Percentiles rank a stretch among this genome's conserved stretches.
These are phyloP conservation scores for Limtongia smithiae DNA, from an alignment of 805 yeast species.

Conservation along the genomic window DNA sequence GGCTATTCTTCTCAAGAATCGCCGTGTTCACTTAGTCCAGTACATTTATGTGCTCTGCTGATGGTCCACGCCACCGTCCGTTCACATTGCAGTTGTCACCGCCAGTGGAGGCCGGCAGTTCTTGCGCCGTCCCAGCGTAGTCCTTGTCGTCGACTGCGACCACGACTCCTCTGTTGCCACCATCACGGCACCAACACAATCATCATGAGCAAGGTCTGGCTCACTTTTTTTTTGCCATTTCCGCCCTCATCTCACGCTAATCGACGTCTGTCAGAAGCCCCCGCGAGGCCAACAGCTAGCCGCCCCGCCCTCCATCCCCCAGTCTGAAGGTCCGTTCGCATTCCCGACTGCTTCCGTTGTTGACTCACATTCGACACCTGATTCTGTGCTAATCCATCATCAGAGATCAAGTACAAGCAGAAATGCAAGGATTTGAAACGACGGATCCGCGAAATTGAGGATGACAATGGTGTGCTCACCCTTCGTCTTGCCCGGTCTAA, in stretches of 20 bases:
- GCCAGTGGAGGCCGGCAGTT: too few relatives aligned
- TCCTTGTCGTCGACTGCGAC: too few relatives aligned
- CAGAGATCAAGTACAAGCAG: conserved; percentile 47
- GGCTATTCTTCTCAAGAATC: too few relatives aligned
- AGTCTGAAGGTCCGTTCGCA: conserved; percentile 19
- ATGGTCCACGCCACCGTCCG: too few relatives aligned
- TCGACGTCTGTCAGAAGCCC: neutral
- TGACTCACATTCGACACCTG: neutral
- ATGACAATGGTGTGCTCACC: conserved; percentile 52
- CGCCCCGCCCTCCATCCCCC: conserved; percentile 23
- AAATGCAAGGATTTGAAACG: conserved; percentile 70
- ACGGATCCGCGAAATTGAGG: conserved; percentile 28
- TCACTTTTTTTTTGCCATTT: too few relatives aligned
- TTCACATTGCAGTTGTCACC: too few relatives aligned
- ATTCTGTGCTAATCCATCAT: neutral
- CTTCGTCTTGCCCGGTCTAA: conserved; percentile 75
- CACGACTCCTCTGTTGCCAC: too few relatives aligned
- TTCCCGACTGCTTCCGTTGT: neutral
- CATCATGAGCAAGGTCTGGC: too few relatives aligned
- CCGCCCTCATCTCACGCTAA: neutral
- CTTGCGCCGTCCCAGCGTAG: too few relatives aligned
- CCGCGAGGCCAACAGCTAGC: conserved; percentile 1
- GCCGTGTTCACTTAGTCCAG: too few relatives aligned
- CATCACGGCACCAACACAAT: too few relatives aligned
- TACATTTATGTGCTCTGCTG: too few relatives aligned